Evolutionary conservation across 148 eudicot species (phyloP), one percentile per base, ranked within the genome.

Genomic region (Rheum nobile): DNA sequence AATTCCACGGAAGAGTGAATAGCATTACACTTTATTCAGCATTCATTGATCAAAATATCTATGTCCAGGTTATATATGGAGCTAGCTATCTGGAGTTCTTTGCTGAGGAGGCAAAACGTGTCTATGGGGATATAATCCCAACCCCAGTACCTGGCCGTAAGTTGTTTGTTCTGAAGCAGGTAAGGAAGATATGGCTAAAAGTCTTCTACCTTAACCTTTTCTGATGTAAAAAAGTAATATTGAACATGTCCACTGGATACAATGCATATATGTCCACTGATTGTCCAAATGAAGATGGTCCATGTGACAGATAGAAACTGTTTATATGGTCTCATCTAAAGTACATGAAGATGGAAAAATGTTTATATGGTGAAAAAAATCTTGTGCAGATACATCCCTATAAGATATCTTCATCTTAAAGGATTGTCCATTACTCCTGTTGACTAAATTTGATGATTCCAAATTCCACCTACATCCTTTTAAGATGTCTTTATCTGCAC

Each of bases 91-190:
- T 94, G 70, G 98, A 94, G 80, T 94, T 88, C 82, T 88, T 77
- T 72, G 88, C 98, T 3, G 98, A 94, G 79, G 98, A 94, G 82
- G 98, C 96, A 76, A 94, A 91, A 86, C 97, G 98, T 74, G 79
- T 94, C 2, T 94, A 94, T 85, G 98, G 98, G 61, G 98, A 94
- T 78, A 86, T 94, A 72, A 94, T 94, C 76, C 98, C 98, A 68
- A 67, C 98, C 22, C 79, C 97, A 44, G 82, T 94, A 37, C 77
- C 97, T 76, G 98, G 91, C 83, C 93, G 98, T 6, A 88, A 97
- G 70, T 78, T 94, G 74, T 90, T 94, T 84, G 98, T 94, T 73
- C 79, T 94, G 67, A 94, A 91, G 82, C 98, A 94, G 98, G 98
- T 91, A 32, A 32, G 39, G 21, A 63, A 32, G 32, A 29, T 32